Percentiles rank a stretch among this genome's conserved stretches.
phyloP scores from a whole-genome alignment of 257 asterid species.

The Parsonsia alboflavescens region DNA sequence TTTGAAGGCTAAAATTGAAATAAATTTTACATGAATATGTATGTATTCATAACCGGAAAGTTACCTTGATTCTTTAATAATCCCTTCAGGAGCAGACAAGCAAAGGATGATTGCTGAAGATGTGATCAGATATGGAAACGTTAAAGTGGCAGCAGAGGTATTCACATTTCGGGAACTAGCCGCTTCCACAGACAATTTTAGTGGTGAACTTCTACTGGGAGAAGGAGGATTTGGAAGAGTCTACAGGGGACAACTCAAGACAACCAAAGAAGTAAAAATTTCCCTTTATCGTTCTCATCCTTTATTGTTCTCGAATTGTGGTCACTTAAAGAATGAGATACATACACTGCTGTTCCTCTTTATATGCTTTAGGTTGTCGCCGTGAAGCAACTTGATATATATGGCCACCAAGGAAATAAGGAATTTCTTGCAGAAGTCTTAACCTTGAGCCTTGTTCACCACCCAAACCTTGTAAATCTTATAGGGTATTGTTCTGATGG shows the following conservation, averaged over 20 bases:
- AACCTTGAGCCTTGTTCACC: conserved; percentile 63
- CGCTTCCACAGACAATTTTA: conserved; percentile 68
- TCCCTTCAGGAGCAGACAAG: conserved; percentile 37
- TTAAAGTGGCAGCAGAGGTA: conserved; percentile 53
- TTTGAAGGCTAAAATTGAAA: neutral
- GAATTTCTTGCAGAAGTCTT: conserved; percentile 68
- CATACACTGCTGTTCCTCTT: neutral
- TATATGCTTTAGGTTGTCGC: conserved; percentile 31
- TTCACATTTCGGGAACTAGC: conserved; percentile 83
- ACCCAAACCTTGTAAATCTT: conserved; percentile 68
- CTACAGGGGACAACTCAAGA: conserved; percentile 69
- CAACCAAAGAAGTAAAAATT: conserved; percentile 48
- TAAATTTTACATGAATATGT: neutral
- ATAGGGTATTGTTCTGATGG: conserved; percentile 93
- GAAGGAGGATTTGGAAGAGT: conserved; percentile 95
- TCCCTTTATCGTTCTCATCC: neutral
- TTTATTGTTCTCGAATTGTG: neutral
- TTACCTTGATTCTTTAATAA: neutral
- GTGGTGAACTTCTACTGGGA: conserved; percentile 64
- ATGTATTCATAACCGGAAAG: too few species aligned
- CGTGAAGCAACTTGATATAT: conserved; percentile 44
- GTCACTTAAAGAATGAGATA: neutral
- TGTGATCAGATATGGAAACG: conserved; percentile 33
- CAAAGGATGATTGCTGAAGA: conserved; percentile 53
- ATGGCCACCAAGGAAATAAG: conserved; percentile 39